These are phyloP conservation scores for Flueggea neowawraea DNA, from an alignment of 441 rosid species.

Conservation along the genomic window DNA sequence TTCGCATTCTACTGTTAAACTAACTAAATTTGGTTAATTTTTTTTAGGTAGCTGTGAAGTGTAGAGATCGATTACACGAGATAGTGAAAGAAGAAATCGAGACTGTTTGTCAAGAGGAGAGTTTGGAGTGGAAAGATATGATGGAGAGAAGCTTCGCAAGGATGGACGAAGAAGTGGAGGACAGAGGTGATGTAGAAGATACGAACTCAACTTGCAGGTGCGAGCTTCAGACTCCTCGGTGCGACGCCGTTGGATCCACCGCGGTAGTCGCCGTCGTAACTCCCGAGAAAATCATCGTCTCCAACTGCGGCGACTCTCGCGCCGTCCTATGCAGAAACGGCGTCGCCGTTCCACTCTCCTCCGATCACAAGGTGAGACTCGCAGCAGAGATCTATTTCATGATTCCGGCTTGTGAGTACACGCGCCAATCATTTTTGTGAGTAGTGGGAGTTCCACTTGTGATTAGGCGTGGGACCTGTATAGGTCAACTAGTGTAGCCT, in stretches of 20 bases:
- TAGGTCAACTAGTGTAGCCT: too few relatives aligned
- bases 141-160: conserved; percentile 54
- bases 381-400: too few relatives aligned
- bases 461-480: too few relatives aligned
- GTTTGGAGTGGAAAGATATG: conserved; percentile 50
- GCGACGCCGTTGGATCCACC: conserved; percentile 94
- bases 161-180: conserved; percentile 72
- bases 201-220: conserved; percentile 52
- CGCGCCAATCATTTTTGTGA: too few relatives aligned
- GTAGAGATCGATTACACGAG: conserved; percentile 73
- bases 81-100: conserved; percentile 54
- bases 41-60: conserved; percentile 79
- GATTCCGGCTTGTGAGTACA: too few relatives aligned
- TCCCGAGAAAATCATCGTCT: conserved; percentile 59
- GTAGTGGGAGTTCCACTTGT: too few relatives aligned
- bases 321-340: conserved; percentile 87
- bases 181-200: conserved; percentile 17
- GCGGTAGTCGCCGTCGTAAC: conserved; percentile 80
- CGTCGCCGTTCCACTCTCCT: conserved; percentile 64
- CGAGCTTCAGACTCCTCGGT: conserved; percentile 75
- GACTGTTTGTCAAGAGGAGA: not conserved
- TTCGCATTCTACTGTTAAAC: not conserved
- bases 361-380: conserved; percentile 72
- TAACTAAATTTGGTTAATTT: not conserved
- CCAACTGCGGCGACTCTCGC: conserved; percentile 94